These are phyloP conservation scores for Candida multigemmis DNA, from an alignment of 805 yeast genomes.

Conservation along the genomic window DNA sequence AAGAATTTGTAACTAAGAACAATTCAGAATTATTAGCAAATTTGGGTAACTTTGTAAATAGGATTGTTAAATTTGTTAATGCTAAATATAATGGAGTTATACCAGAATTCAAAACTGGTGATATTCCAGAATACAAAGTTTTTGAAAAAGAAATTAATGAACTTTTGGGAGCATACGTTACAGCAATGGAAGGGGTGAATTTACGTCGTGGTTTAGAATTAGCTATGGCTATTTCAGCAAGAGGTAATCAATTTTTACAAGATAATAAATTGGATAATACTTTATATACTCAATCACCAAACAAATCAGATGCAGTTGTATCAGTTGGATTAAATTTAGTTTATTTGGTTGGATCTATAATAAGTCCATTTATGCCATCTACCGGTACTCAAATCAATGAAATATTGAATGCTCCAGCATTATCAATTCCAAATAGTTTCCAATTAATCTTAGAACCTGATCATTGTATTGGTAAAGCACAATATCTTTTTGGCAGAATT, in stretches of 20 bases:
- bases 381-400: conserved; percentile 60
- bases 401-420: conserved; percentile 75
- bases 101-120: conserved; percentile 50
- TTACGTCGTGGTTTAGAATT: conserved; percentile 84
- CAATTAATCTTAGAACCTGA: conserved; percentile 63
- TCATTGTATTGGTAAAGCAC: conserved; percentile 84
- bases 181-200: conserved; percentile 68
- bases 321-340: conserved; percentile 86
- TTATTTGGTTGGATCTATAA: conserved; percentile 73
- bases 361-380: conserved; percentile 88
- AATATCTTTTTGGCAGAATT: conserved; percentile 85
- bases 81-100: conserved; percentile 90
- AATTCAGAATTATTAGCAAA: conserved; percentile 92
- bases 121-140: conserved; percentile 37
- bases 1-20: conserved; percentile 87
- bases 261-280: conserved; percentile 92
- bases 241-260: conserved; percentile 94
- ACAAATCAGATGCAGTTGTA: conserved; percentile 82
- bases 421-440: conserved; percentile 71
- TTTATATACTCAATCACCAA: conserved; percentile 66
- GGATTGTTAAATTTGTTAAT: conserved; percentile 80
- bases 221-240: conserved; percentile 84
- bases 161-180: conserved; percentile 52
- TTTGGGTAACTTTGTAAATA: conserved; percentile 93
- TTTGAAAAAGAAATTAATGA: conserved; percentile 50